Base-by-base conservation (phyloP, 1,284 basidiomycete species). In the Flammula alnicola region DNA sequence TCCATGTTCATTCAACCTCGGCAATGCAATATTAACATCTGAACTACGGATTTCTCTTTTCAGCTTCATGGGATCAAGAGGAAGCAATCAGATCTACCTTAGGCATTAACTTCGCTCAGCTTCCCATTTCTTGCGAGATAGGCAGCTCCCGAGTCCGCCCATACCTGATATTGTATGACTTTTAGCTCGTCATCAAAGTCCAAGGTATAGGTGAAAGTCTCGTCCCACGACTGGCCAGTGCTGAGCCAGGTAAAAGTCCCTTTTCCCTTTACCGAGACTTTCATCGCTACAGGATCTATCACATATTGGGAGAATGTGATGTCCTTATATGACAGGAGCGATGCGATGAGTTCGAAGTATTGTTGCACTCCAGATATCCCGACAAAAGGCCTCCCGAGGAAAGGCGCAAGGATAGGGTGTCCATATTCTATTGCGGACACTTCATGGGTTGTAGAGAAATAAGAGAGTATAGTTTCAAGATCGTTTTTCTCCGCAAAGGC, bases 121-220 rank as follows among this genome's bases (percentile, higher is more conserved):
- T 72, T 61, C n/a, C 84, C 82, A 31, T 64, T 69, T 26, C 77
- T 73, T 5, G 83, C 83, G 25, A 86, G 71, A 63, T 84, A 84
- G 11, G 80, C 77, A 6, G 83, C 78, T 7, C 82, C 84, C 4
- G 83, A 79, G 63, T 87, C 84, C 10, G 81, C 82, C 84, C 84
- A 87, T 0, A 87, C 75, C 60, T 86, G 78, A 70, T 83, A 85
- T 38, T 75, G 68, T 20, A 69, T 71, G 17, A 87, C 69, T 64
- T 80, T 84, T 40, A 65, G 59, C 29, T 76, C 71, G 17, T 80
- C 71, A 51, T 86, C 84, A 61, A 86, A 85, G 60, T 82, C 78
- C 51, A 87, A 63, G 14, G 78, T 71, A 59, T 85, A 86, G 6
- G 71, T 68, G 59, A 87, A 86, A n/a, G 69, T 72, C 68, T 86